Percentiles rank a stretch among this genome's conserved stretches.
These are phyloP conservation scores for Quercus variabilis DNA, from an alignment of 306 rosid species.

Conservation along the genomic window DNA sequence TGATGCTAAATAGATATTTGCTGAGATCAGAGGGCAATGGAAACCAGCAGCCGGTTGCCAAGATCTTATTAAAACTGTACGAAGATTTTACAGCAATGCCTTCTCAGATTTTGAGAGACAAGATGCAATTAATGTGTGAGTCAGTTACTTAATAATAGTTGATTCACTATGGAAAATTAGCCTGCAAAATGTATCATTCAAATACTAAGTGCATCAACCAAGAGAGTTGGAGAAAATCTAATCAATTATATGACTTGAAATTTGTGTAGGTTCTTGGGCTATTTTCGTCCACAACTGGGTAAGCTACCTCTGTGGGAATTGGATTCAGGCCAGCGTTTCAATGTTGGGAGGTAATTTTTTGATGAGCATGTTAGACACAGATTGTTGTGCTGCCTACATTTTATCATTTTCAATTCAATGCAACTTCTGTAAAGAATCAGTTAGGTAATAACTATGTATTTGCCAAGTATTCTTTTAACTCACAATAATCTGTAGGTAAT, in stretches of 20 bases:
- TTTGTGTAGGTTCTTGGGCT: conserved; percentile 77
- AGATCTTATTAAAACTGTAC: conserved; percentile 73
- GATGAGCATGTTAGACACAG: conserved; percentile 47
- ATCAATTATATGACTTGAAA: conserved; percentile 11
- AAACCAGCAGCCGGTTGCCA: conserved; percentile 82
- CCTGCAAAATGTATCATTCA: neutral
- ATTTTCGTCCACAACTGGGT: conserved; percentile 80
- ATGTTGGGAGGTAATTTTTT: conserved; percentile 42
- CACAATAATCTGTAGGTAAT: neutral
- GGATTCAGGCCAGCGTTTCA: conserved; percentile 63
- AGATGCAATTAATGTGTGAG: conserved; percentile 83
- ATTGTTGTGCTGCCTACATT: conserved; percentile 16
- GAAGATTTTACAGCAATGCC: conserved; percentile 80
- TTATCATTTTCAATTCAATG: conserved; percentile 4
- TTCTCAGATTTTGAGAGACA: conserved; percentile 76
- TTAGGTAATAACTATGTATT: neutral
- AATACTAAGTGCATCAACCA: conserved; percentile 1
- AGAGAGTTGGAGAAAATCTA: neutral
- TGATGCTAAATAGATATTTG: conserved; percentile 66
- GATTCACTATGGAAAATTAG: neutral
- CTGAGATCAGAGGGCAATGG: conserved; percentile 93
- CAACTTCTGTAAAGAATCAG: neutral
- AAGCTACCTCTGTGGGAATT: conserved; percentile 85
- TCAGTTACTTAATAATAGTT: conserved; percentile 6
- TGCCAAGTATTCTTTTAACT: neutral